Evolutionary conservation across 176 grass and related monocot species (phyloP), one percentile per base, ranked within the genome.

Genomic region (Poa annua): DNA sequence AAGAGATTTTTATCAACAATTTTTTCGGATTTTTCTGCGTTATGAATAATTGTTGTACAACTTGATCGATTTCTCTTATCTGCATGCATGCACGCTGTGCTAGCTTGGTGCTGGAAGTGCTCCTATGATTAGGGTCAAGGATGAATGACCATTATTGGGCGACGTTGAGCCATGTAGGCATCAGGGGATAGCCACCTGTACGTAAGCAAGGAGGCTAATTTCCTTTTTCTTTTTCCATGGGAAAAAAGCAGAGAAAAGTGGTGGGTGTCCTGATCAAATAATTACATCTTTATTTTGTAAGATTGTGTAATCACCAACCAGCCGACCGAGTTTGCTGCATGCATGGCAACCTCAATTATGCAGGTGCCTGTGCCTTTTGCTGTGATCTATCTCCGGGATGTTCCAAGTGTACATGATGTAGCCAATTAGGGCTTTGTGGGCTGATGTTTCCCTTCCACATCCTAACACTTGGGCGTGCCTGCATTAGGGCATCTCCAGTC

Each of bases 221-320:
- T 41, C 34, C 6, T 22, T 35, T 83, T 51, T 88, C 38, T 51
- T 79, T 62, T 52, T 7, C 15, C 2, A 8, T 5, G 19, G 44
- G 9, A 13, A 14, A 60, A 59, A 60, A 25, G 60, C 60, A 63
- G 13, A 22, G 44, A 73, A 88, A 82, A 77, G 65, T 12, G 3
- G 65, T 12, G 3, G 66, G 24, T 75, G 81, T 88, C 66, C 9
- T 24, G 19, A 66, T 88, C 81, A 74, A 88, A 83, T 88, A 84
- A 88, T 88, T 78, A 34, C 8, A 20, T 25, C 17, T 20, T 88
- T 86, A 61, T 79, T 1, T 63, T 32, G 25, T 2, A 25, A 73
- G 74, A 64, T 83, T 83, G 44, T 65, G 66, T 74, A 55, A 54
- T 55, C 55, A 26, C 66, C 56, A 79, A 56, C 51, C 32, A 34